phyloP scores from a whole-genome alignment of 371 early-diverging fungal genomes.

The Lichtheimia corymbifera region DNA sequence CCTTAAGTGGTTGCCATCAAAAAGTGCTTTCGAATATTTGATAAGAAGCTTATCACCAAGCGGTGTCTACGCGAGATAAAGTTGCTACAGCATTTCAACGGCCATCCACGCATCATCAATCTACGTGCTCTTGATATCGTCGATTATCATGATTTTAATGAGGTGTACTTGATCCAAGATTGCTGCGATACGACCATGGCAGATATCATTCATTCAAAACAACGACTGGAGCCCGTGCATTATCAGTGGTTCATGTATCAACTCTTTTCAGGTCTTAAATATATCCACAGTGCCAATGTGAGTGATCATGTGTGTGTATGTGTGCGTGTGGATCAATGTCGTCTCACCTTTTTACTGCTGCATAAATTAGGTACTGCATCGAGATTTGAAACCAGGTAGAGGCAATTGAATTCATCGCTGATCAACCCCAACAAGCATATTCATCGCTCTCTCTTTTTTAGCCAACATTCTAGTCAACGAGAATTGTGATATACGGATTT shows the following conservation, averaged over 20 bases:
- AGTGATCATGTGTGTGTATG: neutral
- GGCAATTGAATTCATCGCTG: neutral
- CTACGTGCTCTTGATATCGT: conserved; percentile 72
- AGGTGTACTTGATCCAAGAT: conserved; percentile 65
- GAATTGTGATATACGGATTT: conserved; percentile 75
- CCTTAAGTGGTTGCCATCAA: conserved; percentile 74
- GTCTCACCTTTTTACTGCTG: no score
- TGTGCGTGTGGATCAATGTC: neutral
- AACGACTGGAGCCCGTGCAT: conserved; percentile 85
- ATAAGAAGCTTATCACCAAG: conserved; percentile 70
- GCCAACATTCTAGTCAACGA: conserved; percentile 91
- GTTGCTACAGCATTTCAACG: conserved; percentile 75
- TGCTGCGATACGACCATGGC: conserved; percentile 93
- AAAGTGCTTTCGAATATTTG: conserved; percentile 71
- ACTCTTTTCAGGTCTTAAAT: conserved; percentile 84
- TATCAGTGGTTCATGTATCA: conserved; percentile 94
- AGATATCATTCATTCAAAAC: conserved; percentile 86
- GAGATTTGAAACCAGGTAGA: conserved; percentile 84
- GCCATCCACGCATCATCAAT: conserved; percentile 77
- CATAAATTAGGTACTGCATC: conserved; percentile 64
- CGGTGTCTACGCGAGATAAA: conserved; percentile 77
- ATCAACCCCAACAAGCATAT: neutral
- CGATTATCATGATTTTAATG: conserved; percentile 67
- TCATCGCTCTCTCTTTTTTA: conserved; percentile 4
- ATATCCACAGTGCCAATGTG: conserved; percentile 89